These are phyloP conservation scores for Tribonema minus DNA, from an alignment of 108 stramenopile genomes.

Conservation along the genomic window DNA sequence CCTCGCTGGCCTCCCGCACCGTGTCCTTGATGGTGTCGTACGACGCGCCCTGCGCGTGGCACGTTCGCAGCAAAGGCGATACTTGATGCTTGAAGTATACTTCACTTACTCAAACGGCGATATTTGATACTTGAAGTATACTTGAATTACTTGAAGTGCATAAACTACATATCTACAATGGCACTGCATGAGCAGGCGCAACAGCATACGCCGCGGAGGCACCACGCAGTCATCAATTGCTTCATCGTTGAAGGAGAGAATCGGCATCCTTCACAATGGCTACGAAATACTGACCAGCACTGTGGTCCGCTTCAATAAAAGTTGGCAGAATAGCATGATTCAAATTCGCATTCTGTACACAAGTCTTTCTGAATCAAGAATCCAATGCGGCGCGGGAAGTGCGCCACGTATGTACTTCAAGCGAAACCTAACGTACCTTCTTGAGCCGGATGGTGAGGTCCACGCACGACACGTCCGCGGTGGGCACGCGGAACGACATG, in stretches of 20 bases:
- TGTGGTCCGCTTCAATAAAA: no score
- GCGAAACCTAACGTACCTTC: no score
- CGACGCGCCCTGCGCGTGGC: constrained; percentile 59
- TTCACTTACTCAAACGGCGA: background rate
- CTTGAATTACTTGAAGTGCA: background rate
- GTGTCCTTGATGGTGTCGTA: constrained; percentile 92
- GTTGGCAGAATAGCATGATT: no score
- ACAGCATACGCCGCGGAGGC: no score
- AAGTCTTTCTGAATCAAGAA: no score
- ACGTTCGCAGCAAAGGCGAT: background rate
- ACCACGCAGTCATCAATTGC: no score
- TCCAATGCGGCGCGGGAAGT: no score
- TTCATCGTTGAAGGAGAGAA: no score
- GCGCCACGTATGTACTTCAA: no score
- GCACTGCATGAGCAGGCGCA: background rate
- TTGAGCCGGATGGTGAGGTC: constrained; percentile 88
- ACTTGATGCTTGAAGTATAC: background rate
- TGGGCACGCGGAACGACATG: constrained; percentile 99
- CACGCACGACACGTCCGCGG: constrained; percentile 94
- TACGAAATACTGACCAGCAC: no score
- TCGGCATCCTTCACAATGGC: no score
- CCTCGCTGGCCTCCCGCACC: constrained; percentile 90
- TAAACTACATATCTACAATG: background rate
- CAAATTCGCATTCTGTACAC: no score
- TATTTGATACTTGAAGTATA: background rate